Conservation (phyloP, 2,329 filamentous ascomycete genomes). For the Neonectria punicea region DNA sequence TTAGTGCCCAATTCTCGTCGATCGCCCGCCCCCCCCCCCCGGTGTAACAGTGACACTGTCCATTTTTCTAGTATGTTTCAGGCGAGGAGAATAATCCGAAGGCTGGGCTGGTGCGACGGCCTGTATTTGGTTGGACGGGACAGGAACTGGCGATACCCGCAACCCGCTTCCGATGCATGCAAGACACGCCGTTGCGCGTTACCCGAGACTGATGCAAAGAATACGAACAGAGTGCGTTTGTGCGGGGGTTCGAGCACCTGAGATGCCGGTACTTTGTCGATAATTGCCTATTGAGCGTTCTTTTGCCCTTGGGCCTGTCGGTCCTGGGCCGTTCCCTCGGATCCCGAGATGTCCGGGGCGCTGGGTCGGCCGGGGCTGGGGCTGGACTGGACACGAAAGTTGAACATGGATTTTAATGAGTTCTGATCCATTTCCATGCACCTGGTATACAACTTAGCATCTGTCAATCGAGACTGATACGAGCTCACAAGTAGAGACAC, state of each 20-base stretch:
- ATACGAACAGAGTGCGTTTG: neutral
- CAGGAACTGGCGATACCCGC: neutral
- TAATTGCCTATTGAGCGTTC: too few species aligned
- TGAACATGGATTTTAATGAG: too few species aligned
- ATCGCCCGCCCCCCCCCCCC: neutral
- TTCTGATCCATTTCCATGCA: too few species aligned
- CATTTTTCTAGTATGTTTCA: neutral
- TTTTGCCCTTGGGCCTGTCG: neutral
- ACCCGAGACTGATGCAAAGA: neutral
- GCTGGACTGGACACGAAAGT: too few species aligned
- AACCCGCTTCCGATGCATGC: neutral
- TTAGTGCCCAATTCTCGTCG: neutral
- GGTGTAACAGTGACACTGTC: too few species aligned
- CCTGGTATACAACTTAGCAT: too few species aligned
- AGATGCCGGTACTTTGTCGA: too few species aligned
- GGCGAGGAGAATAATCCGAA: neutral
- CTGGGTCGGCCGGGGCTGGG: neutral
- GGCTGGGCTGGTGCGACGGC: conserved; percentile 3
- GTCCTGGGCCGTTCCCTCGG: neutral
- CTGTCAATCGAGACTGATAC: too few species aligned
- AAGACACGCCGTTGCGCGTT: neutral
- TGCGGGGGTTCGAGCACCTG: too few species aligned
- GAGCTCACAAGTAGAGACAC: too few species aligned
- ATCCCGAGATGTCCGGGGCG: neutral
- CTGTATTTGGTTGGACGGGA: neutral